Evolutionary conservation across 2,329 filamentous ascomycete species (phyloP), one percentile per base, ranked within the genome.

Genomic region (Onygena corvina): DNA sequence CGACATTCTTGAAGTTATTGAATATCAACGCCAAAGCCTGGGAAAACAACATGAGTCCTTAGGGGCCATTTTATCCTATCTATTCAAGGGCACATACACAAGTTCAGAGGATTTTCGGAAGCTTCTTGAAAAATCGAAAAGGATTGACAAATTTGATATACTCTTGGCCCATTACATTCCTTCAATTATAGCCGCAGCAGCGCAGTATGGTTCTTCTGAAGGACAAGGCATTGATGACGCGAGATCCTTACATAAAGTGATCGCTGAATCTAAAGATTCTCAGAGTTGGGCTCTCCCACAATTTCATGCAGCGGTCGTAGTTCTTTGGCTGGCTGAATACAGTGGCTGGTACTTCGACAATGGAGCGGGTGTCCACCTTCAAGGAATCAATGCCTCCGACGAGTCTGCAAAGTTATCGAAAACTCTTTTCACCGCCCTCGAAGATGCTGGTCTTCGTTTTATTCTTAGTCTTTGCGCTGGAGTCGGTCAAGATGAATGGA

Each of bases 311-410:
- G 83, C 86, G 2, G 76, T 89, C 9, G 76, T 79, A 49, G 79
- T 83, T 3, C 88, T 86, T 76, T 98, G 92, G 92, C 76, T 95
- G 42, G 83, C 86, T 27, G 88, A 96, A 60, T 95, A 95, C 67
- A 92, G 86, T 56, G 86, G 87, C 2, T 86, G 87, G 73, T 94
- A 89, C 62, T 75, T 86, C 51, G 87, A 94, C 57, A 77, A 83
- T 58, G 76, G 78, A 16, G 75, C 78, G 29, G 72, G 76, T 54
- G 74, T 76, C 45, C 72, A 73, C 21, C 71, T 80, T 23, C 72
- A 74, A 36, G 77, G 76, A 44, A 76, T 83, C 49, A 79, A 88
- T 59, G 68, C 86, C 27, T 69, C 71, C 45, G 68, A 70, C 67
- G 86, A 92, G 64, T 79, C 83, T 48, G 77, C 79, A 45, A 76